Base-by-base conservation (phyloP, 768 basidiomycete genomes). In the Nidula microcarpa region DNA sequence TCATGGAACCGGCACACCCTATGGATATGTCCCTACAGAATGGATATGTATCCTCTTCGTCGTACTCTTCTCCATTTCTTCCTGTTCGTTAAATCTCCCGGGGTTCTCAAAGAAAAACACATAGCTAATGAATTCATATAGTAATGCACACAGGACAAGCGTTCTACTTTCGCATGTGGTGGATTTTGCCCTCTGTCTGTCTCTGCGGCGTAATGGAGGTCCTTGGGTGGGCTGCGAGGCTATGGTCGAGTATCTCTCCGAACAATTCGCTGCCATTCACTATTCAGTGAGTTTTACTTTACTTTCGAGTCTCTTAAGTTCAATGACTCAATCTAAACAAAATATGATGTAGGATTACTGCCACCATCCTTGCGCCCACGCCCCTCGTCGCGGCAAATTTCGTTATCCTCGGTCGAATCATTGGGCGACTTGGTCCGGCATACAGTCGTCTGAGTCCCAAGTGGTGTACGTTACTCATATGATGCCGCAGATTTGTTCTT, bases 321-420 rank as follows among this genome's bases (percentile, higher is more conserved):
- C 8, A 44, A 11, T 41, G 39, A 41, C 13, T 11, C 10, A 30
- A 30, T 30, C 23, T 30, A 30, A 30, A 30, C 4, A 30, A 30
- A 30, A 2, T 30, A 30, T 35, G 9, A 13, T 33, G 8, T 41
- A 82, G 82, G 61, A 78, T 82, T n/a, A 66, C 68, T 5, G 65
- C 68, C 6, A 78, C 80, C 2, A 83, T 87, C 58, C 65, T 85
- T 41, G 76, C 75, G 1, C 84, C 84, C 1, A 80, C 81, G 0
- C 82, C 81, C 18, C 65, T 84, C 36, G 66, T 81, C 14, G 84
- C 84, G 0, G 81, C 82, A 10, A 81, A 79, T 57, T 87, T 86
- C 61, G 71, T 84, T 41, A 74, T 84, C 16, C 69, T 86, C 9
- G 80, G 82, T 1, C 61, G 64, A 30, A 67, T 83, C 47, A 78